Evolutionary conservation across 176 grass and related monocot species (phyloP).

Genomic region (Neostapfia colusana): DNA sequence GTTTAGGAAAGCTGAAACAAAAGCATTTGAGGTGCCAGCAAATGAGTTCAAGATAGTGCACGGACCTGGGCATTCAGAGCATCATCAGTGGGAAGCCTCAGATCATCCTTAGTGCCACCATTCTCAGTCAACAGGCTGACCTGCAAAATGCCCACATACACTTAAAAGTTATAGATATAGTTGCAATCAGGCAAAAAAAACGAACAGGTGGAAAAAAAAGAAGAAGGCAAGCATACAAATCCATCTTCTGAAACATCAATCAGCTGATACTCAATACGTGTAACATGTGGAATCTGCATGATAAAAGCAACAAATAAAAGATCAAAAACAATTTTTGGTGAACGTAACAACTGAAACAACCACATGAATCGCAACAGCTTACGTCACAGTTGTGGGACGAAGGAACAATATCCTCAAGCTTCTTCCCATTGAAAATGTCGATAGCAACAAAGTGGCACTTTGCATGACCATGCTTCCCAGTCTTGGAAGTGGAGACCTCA

Average conservation of each 20-base stretch:
- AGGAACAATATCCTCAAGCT: conserved; percentile 71
- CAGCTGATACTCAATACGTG: conserved; percentile 51
- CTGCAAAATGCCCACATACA: conserved; percentile 4
- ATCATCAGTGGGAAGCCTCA: conserved; percentile 54
- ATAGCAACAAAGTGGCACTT: conserved; percentile 65
- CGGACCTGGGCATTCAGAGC: conserved; percentile 35
- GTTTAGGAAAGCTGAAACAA: not conserved
- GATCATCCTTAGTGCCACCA: conserved; percentile 56
- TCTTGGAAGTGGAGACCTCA: conserved; percentile 69
- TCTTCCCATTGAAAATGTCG: conserved; percentile 63
- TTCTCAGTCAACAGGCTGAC: conserved; percentile 55
- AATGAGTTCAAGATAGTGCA: not conserved
- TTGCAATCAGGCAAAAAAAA: not conserved
- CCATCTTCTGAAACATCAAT: conserved; percentile 66
- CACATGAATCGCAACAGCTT: not conserved
- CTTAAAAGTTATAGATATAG: not conserved
- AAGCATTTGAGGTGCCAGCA: not conserved
- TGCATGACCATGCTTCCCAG: conserved; percentile 63
- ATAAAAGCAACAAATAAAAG: not conserved
- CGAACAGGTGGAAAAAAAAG: not conserved
- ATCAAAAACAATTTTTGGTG: not conserved
- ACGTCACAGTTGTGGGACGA: conserved; percentile 69
- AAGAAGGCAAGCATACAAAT: conserved; percentile 37
- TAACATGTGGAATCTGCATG: conserved; percentile 45
- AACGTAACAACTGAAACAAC: not conserved